A percentile compares a stretch with the other conserved stretches of the same genome.
phyloP scores from a whole-genome alignment of 768 basidiomycete genomes.

The Astraeus odoratus region DNA sequence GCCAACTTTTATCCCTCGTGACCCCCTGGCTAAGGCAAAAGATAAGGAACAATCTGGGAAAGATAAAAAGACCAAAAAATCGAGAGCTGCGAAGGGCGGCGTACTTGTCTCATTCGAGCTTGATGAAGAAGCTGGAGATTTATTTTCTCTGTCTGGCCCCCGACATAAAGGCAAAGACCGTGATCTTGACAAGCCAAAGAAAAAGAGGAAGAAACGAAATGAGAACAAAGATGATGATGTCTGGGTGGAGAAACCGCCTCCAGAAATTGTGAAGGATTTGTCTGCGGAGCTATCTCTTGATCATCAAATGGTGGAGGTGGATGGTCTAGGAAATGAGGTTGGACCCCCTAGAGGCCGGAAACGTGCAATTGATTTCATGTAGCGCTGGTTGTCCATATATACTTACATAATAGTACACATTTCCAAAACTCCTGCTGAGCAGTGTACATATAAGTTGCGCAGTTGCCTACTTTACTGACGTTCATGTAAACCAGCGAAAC shows the following conservation, averaged over 20 bases:
- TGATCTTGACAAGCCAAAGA: constrained; percentile 30
- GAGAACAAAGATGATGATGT: constrained; percentile 46
- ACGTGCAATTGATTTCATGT: constrained; percentile 73
- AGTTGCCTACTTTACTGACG: no score
- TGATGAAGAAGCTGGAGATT: constrained; percentile 53
- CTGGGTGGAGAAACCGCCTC: constrained; percentile 64
- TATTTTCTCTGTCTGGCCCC: constrained; percentile 19
- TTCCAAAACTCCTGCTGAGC: not conserved
- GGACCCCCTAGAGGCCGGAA: constrained; percentile 44
- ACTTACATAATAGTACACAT: not conserved
- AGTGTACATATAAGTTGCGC: no score
- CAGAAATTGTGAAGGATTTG: constrained; percentile 40
- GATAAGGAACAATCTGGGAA: constrained; percentile 37
- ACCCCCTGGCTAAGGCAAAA: constrained; percentile 30
- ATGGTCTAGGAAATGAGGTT: constrained; percentile 13
- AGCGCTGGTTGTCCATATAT: constrained; percentile 10
- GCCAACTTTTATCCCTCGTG: constrained; percentile 73
- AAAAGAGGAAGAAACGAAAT: constrained; percentile 35
- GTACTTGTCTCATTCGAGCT: constrained; percentile 71
- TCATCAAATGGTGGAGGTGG: constrained; percentile 5
- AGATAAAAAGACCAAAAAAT: constrained; percentile 43
- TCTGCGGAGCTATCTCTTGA: constrained; percentile 9
- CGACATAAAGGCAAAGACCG: constrained; percentile 30
- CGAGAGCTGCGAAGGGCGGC: constrained; percentile 30
- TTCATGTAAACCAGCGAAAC: no score